A percentile compares a stretch with the other conserved stretches of the same genome.
Conservation (phyloP, 2,329 filamentous ascomycete species). For the Dactylellina drechsleri region DNA sequence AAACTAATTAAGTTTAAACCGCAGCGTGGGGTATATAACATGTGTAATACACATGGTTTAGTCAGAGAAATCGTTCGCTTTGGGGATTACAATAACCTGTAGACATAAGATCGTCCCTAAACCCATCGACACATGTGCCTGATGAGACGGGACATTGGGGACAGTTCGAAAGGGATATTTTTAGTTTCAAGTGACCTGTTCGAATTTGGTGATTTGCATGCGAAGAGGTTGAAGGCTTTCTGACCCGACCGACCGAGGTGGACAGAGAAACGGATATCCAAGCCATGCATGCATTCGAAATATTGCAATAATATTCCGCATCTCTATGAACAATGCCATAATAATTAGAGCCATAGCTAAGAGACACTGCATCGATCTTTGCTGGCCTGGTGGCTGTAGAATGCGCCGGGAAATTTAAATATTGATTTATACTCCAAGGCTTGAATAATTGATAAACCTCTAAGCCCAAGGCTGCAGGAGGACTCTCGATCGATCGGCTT, state of each 20-base stretch:
- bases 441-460: no score
- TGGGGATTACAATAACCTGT: constrained; percentile 25
- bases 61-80: constrained; percentile 37
- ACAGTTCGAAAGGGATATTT: constrained; percentile 14
- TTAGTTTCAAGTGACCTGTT: constrained; percentile 18
- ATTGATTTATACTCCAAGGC: no score
- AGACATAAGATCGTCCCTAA: constrained; percentile 35
- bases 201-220: neutral
- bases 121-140: no score
- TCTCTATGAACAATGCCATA: no score
- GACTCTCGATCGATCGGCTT: no score
- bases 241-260: neutral
- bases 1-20: constrained; percentile 2
- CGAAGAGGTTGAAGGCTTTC: neutral
- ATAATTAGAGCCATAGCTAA: no score
- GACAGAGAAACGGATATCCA: constrained; percentile 34
- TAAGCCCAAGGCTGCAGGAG: no score
- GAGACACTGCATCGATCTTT: no score
- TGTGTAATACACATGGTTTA: constrained; percentile 21
- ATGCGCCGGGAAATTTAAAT: no score
- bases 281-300: neutral
- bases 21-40: constrained; percentile 30
- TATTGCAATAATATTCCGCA: no score
- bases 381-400: no score
- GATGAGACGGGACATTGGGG: no score